Base-by-base conservation (phyloP, 148 eudicot genomes). In the Fallopia convolvulus region DNA sequence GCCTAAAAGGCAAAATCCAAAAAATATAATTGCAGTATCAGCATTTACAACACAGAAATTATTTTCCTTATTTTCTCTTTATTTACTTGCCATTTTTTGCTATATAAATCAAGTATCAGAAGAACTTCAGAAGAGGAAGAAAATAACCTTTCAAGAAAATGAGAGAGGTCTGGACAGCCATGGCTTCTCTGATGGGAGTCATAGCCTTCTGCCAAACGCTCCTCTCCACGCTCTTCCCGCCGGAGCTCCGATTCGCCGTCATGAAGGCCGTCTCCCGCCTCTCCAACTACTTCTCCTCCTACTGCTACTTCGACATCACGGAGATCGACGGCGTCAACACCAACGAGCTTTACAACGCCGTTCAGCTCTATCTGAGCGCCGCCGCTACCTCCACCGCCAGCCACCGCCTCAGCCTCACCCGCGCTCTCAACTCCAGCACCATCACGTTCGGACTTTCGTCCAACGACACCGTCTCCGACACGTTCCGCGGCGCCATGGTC, bases 241-340 rank as follows among this genome's bases (percentile, higher is more conserved):
- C 99, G 0, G 89, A 90, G 30, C 83, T 94, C 77, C 97, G 93
- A 2, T 85, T 85, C 80, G 79, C 91, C 12, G 50, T 81, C 49
- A 79, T 84, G 32, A 90, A 85, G 30, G 30, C 87, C 75, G 21
- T 91, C 78, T 41, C 75, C 72, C 90, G 97, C 6, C 20, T 94
- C 79, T 84, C 85, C 70, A 79, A 76, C 83, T 86, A 83, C 80
- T 89, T 83, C 86, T 92, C 97, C 14, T 30, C 86, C 48, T 88
- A 90, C 77, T 90, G 89, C 80, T 92, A 92, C 88, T 94, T 85
- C 81, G 99, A 94, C 83, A 94, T 94, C 72, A 91, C 96, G 1
- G 99, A 94, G 80, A 92, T 90, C 65, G 99, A 94, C 82, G 99
- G 99, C 74, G 99, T 94, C 18, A 92, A 91, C 85, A 92, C 99